These are phyloP conservation scores for Diplodia seriata DNA, from an alignment of 2,329 filamentous ascomycete species.

Conservation along the genomic window DNA sequence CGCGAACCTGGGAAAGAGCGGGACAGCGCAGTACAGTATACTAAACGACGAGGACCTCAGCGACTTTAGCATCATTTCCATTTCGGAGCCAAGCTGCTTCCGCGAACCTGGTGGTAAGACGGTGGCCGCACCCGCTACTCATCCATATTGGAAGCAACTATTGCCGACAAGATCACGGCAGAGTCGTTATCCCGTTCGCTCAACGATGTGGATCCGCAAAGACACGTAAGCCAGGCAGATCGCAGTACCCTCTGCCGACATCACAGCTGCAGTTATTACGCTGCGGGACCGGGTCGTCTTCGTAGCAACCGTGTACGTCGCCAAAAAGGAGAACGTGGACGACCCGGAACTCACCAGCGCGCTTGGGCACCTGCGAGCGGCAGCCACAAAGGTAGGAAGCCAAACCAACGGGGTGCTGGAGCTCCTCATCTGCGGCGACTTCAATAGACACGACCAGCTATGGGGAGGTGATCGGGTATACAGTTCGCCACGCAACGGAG, in stretches of 20 bases:
- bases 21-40: neutral
- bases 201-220: constrained; percentile 3
- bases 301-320: neutral
- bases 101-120: neutral
- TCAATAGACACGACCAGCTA: too few relatives aligned
- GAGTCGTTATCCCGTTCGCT: neutral
- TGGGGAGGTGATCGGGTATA: too few relatives aligned
- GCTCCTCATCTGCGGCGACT: too few relatives aligned
- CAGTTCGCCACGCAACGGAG: too few relatives aligned
- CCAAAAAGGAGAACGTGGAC: neutral
- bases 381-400: too few relatives aligned
- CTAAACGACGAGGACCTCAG: constrained; percentile 8
- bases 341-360: neutral
- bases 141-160: constrained; percentile 4
- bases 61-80: constrained; percentile 2
- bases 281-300: neutral
- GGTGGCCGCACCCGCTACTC: neutral
- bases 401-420: too few relatives aligned
- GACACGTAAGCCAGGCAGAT: constrained; percentile 1
- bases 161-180: neutral
- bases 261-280: constrained; percentile 3
- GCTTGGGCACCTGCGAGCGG: neutral
- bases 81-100: constrained; percentile 10
- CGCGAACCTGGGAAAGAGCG: neutral
- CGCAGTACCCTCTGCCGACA: neutral